Conservation (phyloP, 2,329 filamentous ascomycete species). For the Calonectria pauciramosa region DNA sequence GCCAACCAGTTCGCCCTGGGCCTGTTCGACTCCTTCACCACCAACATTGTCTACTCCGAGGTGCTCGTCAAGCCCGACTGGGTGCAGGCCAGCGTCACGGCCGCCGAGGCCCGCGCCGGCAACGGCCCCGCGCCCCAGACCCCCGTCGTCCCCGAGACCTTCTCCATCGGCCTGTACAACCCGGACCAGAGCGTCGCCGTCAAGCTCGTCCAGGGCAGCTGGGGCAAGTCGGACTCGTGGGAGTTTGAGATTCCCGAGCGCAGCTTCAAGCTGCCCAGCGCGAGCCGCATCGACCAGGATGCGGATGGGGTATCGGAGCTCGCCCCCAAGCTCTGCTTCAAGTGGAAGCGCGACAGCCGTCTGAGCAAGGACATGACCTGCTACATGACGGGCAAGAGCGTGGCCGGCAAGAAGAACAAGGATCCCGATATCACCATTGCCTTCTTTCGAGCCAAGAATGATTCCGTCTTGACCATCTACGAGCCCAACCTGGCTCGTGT, state of each 20-base stretch:
- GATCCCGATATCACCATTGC: slow-evolving; percentile 98
- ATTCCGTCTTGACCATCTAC: slow-evolving; percentile 83
- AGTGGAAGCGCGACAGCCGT: slow-evolving; percentile 90
- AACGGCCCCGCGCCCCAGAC: slow-evolving; percentile 75
- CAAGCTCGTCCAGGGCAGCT: slow-evolving; percentile 79
- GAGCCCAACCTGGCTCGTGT: slow-evolving; percentile 92
- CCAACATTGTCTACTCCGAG: slow-evolving; percentile 88
- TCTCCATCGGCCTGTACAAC: slow-evolving; percentile 92
- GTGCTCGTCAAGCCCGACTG: slow-evolving; percentile 88
- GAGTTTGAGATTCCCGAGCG: slow-evolving; percentile 93
- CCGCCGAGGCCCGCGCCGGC: slow-evolving; percentile 81
- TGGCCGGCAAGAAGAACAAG: slow-evolving; percentile 83
- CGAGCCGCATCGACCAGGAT: slow-evolving; percentile 82
- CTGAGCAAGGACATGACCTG: slow-evolving; percentile 91
- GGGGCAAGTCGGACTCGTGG: slow-evolving; percentile 86
- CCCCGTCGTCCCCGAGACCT: slow-evolving; percentile 81
- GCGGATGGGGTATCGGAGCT: slow-evolving; percentile 63
- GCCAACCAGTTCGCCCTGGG: slow-evolving; percentile 90
- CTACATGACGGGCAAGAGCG: slow-evolving; percentile 84
- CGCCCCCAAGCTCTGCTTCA: slow-evolving; percentile 84
- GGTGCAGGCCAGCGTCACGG: slow-evolving; percentile 84
- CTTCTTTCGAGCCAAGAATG: slow-evolving; percentile 80
- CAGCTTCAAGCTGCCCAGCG: slow-evolving; percentile 85
- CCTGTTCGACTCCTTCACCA: slow-evolving; percentile 84
- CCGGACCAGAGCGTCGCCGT: slow-evolving; percentile 87